A percentile compares a stretch with the other conserved stretches of the same genome.
Evolutionary conservation across 2,329 filamentous ascomycete genomes (phyloP).

Genomic region (Tolypocladium ovalisporum): DNA sequence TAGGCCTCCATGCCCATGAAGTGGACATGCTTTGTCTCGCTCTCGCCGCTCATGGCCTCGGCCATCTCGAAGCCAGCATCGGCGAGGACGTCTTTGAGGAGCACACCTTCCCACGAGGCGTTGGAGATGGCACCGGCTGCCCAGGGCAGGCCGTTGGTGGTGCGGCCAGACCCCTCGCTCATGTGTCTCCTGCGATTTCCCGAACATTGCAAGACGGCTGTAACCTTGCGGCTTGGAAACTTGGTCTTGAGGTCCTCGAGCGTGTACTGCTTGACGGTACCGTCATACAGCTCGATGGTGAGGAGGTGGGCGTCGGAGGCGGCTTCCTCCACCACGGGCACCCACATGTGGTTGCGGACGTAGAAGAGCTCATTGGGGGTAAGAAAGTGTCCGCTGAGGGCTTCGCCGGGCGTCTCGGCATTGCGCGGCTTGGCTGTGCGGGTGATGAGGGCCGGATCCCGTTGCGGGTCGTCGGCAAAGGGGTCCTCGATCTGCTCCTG

Average conservation of each 20-base stretch:
- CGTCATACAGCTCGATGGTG: slow-evolving; percentile 45
- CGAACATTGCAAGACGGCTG: slow-evolving; percentile 48
- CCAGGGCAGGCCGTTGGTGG: slow-evolving; percentile 50
- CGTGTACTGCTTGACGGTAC: slow-evolving; percentile 40
- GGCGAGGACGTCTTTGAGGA: slow-evolving; percentile 41
- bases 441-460: slow-evolving; percentile 39
- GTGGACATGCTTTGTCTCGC: slow-evolving; percentile 39
- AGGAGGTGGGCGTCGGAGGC: slow-evolving; percentile 31
- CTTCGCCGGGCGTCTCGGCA: slow-evolving; percentile 44
- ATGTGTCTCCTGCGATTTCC: slow-evolving; percentile 50
- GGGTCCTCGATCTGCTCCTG: slow-evolving; percentile 48
- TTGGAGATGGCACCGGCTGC: slow-evolving; percentile 48
- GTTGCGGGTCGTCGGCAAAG: slow-evolving; percentile 40
- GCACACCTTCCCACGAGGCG: slow-evolving; percentile 47
- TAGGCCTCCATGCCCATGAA: slow-evolving; percentile 51
- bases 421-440: slow-evolving; percentile 48
- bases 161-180: slow-evolving; percentile 31
- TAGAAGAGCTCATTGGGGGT: slow-evolving; percentile 48
- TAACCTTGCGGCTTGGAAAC: slow-evolving; percentile 40
- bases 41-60: slow-evolving; percentile 22
- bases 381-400: slow-evolving; percentile 37
- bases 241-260: slow-evolving; percentile 40
- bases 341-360: slow-evolving; percentile 55
- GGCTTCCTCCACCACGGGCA: slow-evolving; percentile 32
- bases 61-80: slow-evolving; percentile 41